Percentiles rank a stretch among this genome's conserved stretches.
Conservation (phyloP, 768 basidiomycete genomes). For the Paxillus rubicundulus region DNA sequence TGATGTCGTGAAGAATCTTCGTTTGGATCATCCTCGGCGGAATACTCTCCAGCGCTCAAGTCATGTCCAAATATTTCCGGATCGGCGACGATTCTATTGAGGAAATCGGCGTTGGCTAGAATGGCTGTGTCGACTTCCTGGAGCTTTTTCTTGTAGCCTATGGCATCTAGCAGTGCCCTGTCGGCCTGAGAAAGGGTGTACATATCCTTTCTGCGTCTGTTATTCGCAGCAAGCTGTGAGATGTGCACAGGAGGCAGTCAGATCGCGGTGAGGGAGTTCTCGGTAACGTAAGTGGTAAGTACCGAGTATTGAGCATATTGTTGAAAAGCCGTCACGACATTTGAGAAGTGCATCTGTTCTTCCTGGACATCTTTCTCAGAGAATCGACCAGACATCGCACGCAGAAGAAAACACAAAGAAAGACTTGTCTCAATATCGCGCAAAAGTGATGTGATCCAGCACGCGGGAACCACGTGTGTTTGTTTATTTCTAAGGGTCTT, state of each 20-base stretch:
- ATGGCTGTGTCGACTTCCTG: conserved; percentile 81
- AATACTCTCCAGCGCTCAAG: conserved; percentile 13
- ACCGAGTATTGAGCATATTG: conserved; percentile 72
- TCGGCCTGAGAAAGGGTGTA: conserved; percentile 68
- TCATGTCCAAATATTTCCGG: conserved; percentile 79
- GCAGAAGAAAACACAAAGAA: background rate
- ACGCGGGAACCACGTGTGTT: conserved; percentile 13
- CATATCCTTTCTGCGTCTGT: conserved; percentile 73
- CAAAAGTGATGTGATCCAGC: no score
- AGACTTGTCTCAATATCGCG: background rate
- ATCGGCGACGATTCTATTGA: conserved; percentile 69
- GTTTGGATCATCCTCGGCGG: conserved; percentile 24
- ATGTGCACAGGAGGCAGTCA: background rate
- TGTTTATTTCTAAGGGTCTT: conserved; percentile 26
- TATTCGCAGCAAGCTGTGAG: conserved; percentile 53
- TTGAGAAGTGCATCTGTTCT: conserved; percentile 71
- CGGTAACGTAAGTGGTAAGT: conserved; percentile 21
- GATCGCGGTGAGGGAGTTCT: background rate
- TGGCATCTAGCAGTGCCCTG: conserved; percentile 57
- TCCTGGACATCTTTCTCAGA: conserved; percentile 39
- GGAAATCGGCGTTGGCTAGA: conserved; percentile 72
- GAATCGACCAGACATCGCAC: conserved; percentile 27
- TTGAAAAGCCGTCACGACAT: conserved; percentile 72
- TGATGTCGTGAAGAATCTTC: background rate
- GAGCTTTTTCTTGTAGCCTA: conserved; percentile 81